phyloP scores from a whole-genome alignment of 139 green algal species.

The Micractinium conductrix region DNA sequence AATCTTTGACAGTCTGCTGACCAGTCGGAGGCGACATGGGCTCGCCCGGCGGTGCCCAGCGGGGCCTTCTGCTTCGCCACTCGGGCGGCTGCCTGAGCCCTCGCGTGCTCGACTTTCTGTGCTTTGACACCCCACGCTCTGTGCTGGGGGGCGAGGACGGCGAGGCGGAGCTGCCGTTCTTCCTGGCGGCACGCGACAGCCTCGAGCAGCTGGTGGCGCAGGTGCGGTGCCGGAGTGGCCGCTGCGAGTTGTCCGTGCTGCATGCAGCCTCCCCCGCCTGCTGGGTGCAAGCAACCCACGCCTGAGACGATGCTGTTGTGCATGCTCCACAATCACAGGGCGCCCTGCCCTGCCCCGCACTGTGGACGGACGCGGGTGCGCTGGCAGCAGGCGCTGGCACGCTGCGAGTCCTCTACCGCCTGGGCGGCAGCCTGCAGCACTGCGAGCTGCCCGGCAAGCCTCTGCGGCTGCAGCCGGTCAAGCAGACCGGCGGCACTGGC shows the following conservation, averaged over 20 bases:
- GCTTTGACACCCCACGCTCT: constrained; percentile 15
- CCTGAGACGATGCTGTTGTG: neutral
- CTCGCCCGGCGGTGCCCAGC: neutral
- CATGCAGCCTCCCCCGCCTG: no score
- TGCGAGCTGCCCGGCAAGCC: constrained; percentile 29
- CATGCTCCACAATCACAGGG: constrained; percentile 6
- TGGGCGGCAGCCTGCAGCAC: constrained; percentile 21
- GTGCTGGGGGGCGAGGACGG: constrained; percentile 5
- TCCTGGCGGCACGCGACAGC: neutral
- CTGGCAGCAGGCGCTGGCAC: neutral
- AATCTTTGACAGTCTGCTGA: no score
- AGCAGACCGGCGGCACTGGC: neutral
- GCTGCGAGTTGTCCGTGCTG: no score
- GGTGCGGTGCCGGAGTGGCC: neutral
- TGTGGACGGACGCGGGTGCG: constrained; percentile 32
- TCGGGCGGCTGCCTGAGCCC: constrained; percentile 26
- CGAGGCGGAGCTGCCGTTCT: constrained; percentile 28
- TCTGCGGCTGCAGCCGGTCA: constrained; percentile 35
- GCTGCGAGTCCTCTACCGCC: constrained; percentile 35
- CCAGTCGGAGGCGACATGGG: no score
- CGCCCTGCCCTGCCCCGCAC: constrained; percentile 16
- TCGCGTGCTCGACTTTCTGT: constrained; percentile 30
- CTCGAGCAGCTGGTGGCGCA: neutral
- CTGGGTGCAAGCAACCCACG: no score
- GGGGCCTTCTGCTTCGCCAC: constrained; percentile 23